Base-by-base conservation (phyloP, 2,329 filamentous ascomycete genomes). In the Verticillium klebahnii region DNA sequence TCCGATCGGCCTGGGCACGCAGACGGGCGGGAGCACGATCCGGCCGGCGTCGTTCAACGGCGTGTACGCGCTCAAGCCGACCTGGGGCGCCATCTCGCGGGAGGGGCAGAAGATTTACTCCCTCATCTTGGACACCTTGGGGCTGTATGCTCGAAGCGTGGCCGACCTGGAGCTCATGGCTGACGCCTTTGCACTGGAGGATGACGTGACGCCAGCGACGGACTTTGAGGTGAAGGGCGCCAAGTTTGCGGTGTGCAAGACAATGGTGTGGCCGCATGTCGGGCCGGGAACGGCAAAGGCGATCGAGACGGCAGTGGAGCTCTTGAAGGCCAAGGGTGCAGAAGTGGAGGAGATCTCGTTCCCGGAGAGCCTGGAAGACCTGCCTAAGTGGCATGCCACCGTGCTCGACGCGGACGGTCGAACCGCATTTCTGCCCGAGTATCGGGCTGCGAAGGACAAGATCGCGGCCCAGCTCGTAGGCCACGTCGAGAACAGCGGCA, bases 11-110 rank as follows among this genome's bases (percentile, higher is more conserved):
- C 73, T 91, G 0, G 88, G 87, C 0, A 89, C 87, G 0, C 88
- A 91, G 68, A 91, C 88, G 0, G 85, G 83, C 2, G 88, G 88
- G 0, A 87, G 84, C 62, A 84, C 79, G 0, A 84, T 91, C 55
- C 81, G 87, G 0, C 88, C 88, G 0, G 88, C 78, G 0, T 85
- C 85, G 0, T 91, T 84, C 73, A 89, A 85, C 63, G 87, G 87
- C 6, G 77, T 87, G 5, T 90, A 86, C 61, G 86, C 79, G 0
- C 75, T 89, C 60, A 90, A 90, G 69, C 87, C 88, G 2, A 90
- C 87, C 0, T 89, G 85, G 85, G 83, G 83, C 60, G 74, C 84
- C 0, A 81, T 90, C 37, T 85, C 82, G 0, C 77, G 85, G 0
- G 87, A 90, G 68, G 87, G 88, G 0, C 77, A 82, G 55, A 86